phyloP scores from a whole-genome alignment of 2,329 filamentous ascomycete genomes.

The Helicocarpus griseus region DNA sequence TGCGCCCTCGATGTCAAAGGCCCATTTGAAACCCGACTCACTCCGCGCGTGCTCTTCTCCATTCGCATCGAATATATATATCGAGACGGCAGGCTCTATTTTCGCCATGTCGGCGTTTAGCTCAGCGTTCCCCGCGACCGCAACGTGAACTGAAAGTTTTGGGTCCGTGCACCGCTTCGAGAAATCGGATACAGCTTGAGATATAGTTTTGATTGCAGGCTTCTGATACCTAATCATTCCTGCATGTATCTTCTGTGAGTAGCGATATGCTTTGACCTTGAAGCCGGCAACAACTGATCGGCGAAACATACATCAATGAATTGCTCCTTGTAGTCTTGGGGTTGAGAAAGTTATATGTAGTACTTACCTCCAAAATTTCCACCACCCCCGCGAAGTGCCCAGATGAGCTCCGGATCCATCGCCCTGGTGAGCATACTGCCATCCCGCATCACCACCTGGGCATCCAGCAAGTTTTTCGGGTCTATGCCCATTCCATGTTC shows the following conservation, averaged over 20 bases:
- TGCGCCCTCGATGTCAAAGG: constrained; percentile 1
- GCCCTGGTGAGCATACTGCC: constrained; percentile 31
- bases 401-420: constrained; percentile 31
- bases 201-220: background rate
- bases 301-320: background rate
- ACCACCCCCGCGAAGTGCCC: constrained; percentile 33
- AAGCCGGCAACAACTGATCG: background rate
- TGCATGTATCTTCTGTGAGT: background rate
- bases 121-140: background rate
- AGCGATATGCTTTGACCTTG: background rate
- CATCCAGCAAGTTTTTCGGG: constrained; percentile 33
- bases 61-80: background rate
- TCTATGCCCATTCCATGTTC: constrained; percentile 32
- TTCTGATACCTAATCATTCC: background rate
- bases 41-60: constrained; percentile 1
- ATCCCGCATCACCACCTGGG: constrained; percentile 28
- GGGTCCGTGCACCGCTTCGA: background rate
- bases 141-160: background rate
- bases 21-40: constrained; percentile 4
- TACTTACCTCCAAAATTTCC: constrained; percentile 19
- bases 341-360: too few relatives aligned
- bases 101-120: background rate
- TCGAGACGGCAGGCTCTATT: background rate
- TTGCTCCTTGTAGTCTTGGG: background rate
- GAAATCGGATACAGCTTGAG: background rate